Evolutionary conservation across 352 stramenopile genomes (phyloP).

Genomic region (Phytopythium aichiense): DNA sequence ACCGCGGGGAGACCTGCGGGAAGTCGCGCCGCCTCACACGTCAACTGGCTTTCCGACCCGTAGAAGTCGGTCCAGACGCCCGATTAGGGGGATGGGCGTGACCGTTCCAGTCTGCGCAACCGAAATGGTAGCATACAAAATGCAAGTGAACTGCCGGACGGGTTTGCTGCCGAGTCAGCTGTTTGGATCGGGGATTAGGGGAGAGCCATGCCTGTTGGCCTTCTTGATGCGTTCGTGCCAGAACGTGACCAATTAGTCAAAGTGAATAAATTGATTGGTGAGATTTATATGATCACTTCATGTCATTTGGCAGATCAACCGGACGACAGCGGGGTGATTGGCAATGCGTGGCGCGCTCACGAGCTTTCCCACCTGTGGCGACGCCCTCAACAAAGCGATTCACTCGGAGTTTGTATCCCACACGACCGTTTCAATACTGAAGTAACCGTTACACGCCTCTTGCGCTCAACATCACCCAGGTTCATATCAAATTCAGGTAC

Average conservation of each 20-base stretch:
- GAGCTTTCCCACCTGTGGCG: neutral
- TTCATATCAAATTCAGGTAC: neutral
- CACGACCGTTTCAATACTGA: neutral
- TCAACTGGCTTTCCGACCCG: slow-evolving; percentile 6
- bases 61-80: slow-evolving; percentile 5
- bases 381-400: neutral
- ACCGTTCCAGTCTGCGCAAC: neutral
- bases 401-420: neutral
- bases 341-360: neutral
- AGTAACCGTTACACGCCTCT: neutral
- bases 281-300: neutral
- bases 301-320: neutral
- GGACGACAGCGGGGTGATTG: neutral
- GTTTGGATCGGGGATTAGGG: neutral
- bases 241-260: neutral
- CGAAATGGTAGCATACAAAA: neutral
- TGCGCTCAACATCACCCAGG: neutral
- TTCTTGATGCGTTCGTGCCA: neutral
- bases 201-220: neutral
- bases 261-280: neutral
- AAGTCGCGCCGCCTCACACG: neutral
- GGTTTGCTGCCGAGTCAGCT: neutral
- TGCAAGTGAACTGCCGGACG: neutral
- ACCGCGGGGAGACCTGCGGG: neutral
- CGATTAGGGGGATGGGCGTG: neutral